Conservation (phyloP, 2,329 filamentous ascomycete genomes). For the Botrytis fabae region DNA sequence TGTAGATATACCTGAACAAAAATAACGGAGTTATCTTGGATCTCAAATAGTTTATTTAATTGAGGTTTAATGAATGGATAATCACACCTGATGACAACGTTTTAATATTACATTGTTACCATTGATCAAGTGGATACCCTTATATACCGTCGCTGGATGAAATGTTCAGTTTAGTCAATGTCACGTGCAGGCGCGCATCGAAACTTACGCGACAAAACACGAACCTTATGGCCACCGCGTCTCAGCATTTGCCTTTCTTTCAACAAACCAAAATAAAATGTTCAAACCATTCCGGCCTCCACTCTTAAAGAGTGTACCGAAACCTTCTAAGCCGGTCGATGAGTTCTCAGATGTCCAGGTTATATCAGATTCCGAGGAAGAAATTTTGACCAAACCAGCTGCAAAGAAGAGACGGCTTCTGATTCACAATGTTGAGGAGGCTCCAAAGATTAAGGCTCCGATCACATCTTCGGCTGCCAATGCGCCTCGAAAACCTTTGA, state of each 20-base stretch:
- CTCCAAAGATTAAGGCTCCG: slow-evolving; percentile 26
- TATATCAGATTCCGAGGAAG: slow-evolving; percentile 27
- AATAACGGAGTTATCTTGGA: slow-evolving; percentile 13
- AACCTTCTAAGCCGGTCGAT: slow-evolving; percentile 28
- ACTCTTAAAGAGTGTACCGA: slow-evolving; percentile 31
- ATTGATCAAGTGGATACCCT: not conserved
- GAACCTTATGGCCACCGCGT: slow-evolving; percentile 13
- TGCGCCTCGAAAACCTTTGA: slow-evolving; percentile 39
- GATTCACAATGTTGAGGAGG: slow-evolving; percentile 35
- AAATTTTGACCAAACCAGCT: slow-evolving; percentile 28
- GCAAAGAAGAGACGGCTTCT: slow-evolving; percentile 36
- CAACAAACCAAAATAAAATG: slow-evolving; percentile 31
- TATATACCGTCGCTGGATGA: not conserved
- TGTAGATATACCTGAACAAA: slow-evolving; percentile 21
- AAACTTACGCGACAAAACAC: not conserved
- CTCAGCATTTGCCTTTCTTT: not conserved
- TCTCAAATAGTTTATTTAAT: not conserved
- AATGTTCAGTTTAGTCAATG: not conserved
- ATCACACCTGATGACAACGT: not conserved
- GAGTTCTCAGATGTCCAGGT: slow-evolving; percentile 24
- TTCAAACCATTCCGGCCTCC: slow-evolving; percentile 42
- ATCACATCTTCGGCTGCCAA: slow-evolving; percentile 30
- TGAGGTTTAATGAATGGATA: slow-evolving; percentile 13
- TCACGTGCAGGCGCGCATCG: slow-evolving; percentile 7
- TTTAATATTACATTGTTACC: not conserved